These are phyloP conservation scores for Punctularia strigosozonata DNA, from an alignment of 768 basidiomycete species.

Conservation along the genomic window DNA sequence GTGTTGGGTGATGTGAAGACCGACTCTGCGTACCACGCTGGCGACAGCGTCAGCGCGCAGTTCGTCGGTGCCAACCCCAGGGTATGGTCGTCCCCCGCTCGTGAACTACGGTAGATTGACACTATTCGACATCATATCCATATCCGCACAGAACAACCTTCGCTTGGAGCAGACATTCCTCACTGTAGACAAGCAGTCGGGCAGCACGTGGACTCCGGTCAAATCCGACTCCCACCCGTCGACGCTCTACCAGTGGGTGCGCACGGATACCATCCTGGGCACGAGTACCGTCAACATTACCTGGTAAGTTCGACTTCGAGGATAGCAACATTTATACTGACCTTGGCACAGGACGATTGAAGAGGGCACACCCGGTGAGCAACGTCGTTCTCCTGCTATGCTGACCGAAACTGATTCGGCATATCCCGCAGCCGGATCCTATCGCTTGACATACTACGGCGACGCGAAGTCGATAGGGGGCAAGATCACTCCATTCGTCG, in stretches of 20 bases:
- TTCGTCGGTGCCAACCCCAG: constrained; percentile 75
- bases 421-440: constrained; percentile 41
- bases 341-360: constrained; percentile 45
- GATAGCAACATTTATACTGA: constrained; percentile 2
- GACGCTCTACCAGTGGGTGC: constrained; percentile 53
- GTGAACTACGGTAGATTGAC: not conserved
- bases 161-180: constrained; percentile 65
- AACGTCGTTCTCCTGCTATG: not conserved
- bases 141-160: constrained; percentile 51
- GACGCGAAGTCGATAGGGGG: constrained; percentile 66
- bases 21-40: constrained; percentile 34
- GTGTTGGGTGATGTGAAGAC: constrained; percentile 43
- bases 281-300: constrained; percentile 55
- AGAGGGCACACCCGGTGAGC: constrained; percentile 40
- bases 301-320: constrained; percentile 32
- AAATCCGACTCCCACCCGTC: constrained; percentile 74
- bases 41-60: constrained; percentile 45
- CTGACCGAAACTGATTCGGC: not conserved
- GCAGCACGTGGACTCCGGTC: constrained; percentile 39
- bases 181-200: constrained; percentile 43
- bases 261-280: constrained; percentile 44
- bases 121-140: not conserved
- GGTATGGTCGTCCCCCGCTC: constrained; percentile 24
- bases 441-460: constrained; percentile 61
- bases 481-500: constrained; percentile 48